Evolutionary conservation across 2,329 filamentous ascomycete genomes (phyloP), one percentile per base, ranked within the genome.

Genomic region (Blastomyces gilchristii): DNA sequence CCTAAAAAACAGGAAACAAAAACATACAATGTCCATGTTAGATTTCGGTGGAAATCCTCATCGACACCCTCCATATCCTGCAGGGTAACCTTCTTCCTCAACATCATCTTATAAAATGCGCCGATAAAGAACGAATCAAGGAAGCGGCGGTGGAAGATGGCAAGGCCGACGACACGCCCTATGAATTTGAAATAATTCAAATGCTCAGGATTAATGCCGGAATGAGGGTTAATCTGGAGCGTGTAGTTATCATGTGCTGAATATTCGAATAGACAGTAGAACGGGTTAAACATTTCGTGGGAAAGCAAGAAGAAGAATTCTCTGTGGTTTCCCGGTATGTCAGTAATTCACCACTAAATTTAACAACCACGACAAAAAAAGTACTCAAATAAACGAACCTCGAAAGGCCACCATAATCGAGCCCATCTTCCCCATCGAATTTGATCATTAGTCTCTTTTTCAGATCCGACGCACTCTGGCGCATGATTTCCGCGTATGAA

Each of bases 141-240:
- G 83, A 99, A 99, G 60, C 94, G 87, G 64, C 94, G 85, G 77
- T 99, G 94, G 86, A 99, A 99, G 72, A 99, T 99, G 65, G 94
- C 93, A 69, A 99, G 78, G 65, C 94, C 94, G 64, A 99, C 94
- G 37, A 99, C 94, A 65, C 94, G 90, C 58, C 94, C 94, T 72
- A 99, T 99, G 74, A 99, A 99, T 78, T 96, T 97, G 86, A 99
- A 99, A 80, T 97, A 99, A 76, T 97, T 97, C 71, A 99, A 81
- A 85, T 99, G 94, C 78, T 99, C 94, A 0, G 94, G 94, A 77
- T 99, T 99, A 78, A 99, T 97, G 67, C 94, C 94, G 25, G 94
- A 99, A 77, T 99, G 94, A 56, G 94, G 94, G 80, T 99, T 99
- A 81, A 99, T 99, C 79, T 99, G 94, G 62, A 99, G 88, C 39